These are phyloP conservation scores for Sphenostylis stenocarpa DNA, from an alignment of 306 rosid genomes.

Conservation along the genomic window DNA sequence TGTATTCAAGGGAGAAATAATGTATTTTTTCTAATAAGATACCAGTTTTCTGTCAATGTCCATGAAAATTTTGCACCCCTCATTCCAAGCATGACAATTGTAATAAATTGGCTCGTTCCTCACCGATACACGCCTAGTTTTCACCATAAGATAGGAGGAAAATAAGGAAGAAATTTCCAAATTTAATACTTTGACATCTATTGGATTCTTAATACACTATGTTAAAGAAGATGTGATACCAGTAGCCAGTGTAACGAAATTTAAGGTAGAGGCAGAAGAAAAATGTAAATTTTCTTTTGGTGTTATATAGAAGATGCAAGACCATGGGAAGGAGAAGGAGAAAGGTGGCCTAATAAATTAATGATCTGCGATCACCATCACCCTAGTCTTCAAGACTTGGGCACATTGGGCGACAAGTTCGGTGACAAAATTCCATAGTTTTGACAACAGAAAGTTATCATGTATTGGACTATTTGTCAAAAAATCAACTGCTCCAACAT, in stretches of 20 bases:
- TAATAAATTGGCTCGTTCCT: background rate
- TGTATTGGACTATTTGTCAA: background rate
- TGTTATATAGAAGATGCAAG: background rate
- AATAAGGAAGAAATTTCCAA: background rate
- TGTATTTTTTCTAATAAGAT: background rate
- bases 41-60: background rate
- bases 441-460: background rate
- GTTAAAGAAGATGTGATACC: background rate
- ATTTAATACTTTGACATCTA: background rate
- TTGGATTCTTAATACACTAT: background rate
- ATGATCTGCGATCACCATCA: background rate
- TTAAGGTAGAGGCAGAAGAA: slow-evolving; percentile 1
- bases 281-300: background rate
- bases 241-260: background rate
- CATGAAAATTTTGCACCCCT: background rate
- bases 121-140: background rate
- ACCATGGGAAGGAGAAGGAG: background rate
- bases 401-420: background rate
- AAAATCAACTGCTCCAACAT: slow-evolving; percentile 8
- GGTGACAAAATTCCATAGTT: background rate
- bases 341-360: background rate
- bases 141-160: background rate
- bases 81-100: background rate
- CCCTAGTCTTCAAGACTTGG: background rate
- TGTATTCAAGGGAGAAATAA: too few relatives aligned